Percentiles rank a stretch among this genome's conserved stretches.
phyloP scores from a whole-genome alignment of 164 flowering plant species.

The Dillenia suffruticosa region DNA sequence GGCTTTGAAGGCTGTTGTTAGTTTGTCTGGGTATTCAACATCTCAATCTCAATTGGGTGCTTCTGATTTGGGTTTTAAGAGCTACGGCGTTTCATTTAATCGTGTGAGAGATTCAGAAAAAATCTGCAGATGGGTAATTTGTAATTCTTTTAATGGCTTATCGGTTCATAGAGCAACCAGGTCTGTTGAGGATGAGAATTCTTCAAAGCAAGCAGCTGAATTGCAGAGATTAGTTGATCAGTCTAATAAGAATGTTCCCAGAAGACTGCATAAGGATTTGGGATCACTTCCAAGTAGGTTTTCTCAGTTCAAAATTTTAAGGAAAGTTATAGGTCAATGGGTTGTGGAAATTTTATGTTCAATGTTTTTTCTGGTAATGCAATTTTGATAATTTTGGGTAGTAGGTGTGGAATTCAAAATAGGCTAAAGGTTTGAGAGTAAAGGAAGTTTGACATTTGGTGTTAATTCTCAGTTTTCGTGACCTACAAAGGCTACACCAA shows the following conservation, averaged over 20 bases:
- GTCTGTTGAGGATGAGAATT: conserved; percentile 21
- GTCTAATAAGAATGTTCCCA: conserved; percentile 8
- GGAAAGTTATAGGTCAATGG: too few species aligned
- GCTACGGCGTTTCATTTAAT: conserved; percentile 6
- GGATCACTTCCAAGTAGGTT: conserved; percentile 42
- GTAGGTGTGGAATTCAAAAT: too few species aligned
- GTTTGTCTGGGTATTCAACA: conserved; percentile 6
- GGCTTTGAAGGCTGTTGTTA: conserved; percentile 14
- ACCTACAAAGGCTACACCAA: too few species aligned
- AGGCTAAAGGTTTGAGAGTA: too few species aligned
- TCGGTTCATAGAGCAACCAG: conserved; percentile 8
- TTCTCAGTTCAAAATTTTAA: not conserved
- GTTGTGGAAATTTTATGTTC: not conserved
- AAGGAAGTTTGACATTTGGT: too few species aligned
- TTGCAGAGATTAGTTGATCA: conserved; percentile 12
- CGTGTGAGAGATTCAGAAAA: conserved; percentile 4
- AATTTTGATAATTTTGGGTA: too few species aligned
- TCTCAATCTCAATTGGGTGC: conserved; percentile 10
- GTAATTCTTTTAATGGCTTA: conserved; percentile 9
- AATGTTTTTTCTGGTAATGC: not conserved
- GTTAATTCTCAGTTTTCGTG: too few species aligned
- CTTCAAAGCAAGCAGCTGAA: conserved; percentile 11
- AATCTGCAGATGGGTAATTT: conserved; percentile 6
- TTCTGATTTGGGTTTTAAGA: conserved; percentile 12
- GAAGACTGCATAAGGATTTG: conserved; percentile 24